Base-by-base conservation (phyloP, 768 basidiomycete genomes). In the Xanthoconium stramineum region DNA sequence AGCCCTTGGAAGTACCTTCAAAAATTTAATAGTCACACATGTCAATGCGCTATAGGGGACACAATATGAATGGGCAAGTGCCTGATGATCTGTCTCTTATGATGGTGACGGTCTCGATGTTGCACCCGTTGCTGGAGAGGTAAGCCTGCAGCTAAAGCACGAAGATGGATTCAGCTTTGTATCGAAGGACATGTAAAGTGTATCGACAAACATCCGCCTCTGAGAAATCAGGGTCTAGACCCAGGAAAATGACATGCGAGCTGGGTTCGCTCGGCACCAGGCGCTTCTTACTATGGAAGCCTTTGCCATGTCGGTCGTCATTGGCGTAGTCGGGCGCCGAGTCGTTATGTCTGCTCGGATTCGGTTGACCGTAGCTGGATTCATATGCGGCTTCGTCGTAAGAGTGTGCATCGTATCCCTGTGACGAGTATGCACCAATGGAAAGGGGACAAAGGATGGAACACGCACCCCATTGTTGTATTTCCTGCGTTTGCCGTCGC, bases 51-150 rank as follows among this genome's bases (percentile, higher is more conserved):
- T 71, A 82, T 76, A 78, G 75, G 75, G 50, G 74, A 74, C 76
- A 75, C 74, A 82, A 86, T 84, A 85, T 80, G 83, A 88, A 88
- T 78, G 76, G 67, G 84, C 81, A 90, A 89, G 83, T 87, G 87
- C 94, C 94, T 83, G 96, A 88, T 83, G 85, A 82, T 85, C 90
- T 90, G 72, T 98, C 96, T 80, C 91, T 86, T 72, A 98, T 95
- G 65, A 98, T 95, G 66, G 94, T 98, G 67, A 91, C 89, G 56
- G 88, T 88, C 76, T 92, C 89, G 65, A 91, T 78, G 70, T 77
- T 82, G 77, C 85, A 91, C 51, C 85, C 85, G 66, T 86, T 78
- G 58, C 81, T 81, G 62, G 80, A 76, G 63, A 92, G 83, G 73
- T 85, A 90, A 58, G 84, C 83, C 76, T 91, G 86, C 68, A 94